Percentiles rank a stretch among this genome's conserved stretches.
Evolutionary conservation across 805 yeast species (phyloP).

Genomic region (Metschnikowia lachancei): DNA sequence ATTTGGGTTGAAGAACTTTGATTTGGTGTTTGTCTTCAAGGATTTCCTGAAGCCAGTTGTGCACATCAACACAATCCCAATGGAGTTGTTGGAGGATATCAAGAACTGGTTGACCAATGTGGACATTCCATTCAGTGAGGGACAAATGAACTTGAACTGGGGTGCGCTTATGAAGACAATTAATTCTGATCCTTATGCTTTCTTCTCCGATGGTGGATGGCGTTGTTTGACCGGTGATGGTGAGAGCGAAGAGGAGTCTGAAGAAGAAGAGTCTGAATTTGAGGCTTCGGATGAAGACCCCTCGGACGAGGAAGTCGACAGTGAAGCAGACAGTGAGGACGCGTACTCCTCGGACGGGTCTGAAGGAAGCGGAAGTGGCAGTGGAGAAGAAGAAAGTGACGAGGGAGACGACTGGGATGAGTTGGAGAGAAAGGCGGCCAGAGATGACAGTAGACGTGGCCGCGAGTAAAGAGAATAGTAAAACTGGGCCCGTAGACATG

Average conservation of each 20-base stretch:
- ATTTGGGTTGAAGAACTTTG: constrained; percentile 94
- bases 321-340: constrained; percentile 46
- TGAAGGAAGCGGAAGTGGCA: constrained; percentile 29
- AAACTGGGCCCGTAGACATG: background rate
- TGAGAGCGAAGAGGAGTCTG: constrained; percentile 63
- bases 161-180: constrained; percentile 91
- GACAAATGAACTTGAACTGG: constrained; percentile 96
- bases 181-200: constrained; percentile 87
- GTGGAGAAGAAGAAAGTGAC: constrained; percentile 28
- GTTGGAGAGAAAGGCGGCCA: constrained; percentile 55
- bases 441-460: constrained; percentile 37
- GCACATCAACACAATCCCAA: constrained; percentile 92
- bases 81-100: constrained; percentile 85
- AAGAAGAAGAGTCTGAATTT: constrained; percentile 68
- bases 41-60: constrained; percentile 86
- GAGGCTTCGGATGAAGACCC: constrained; percentile 62
- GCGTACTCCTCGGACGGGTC: constrained; percentile 40
- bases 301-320: constrained; percentile 58
- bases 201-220: constrained; percentile 96
- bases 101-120: constrained; percentile 98
- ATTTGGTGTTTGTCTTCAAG: constrained; percentile 92
- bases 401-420: constrained; percentile 59
- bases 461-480: constrained; percentile 13
- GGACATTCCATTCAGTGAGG: constrained; percentile 91
- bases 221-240: constrained; percentile 85